Conservation (phyloP, 345 rosid species). For the Mangifera indica region DNA sequence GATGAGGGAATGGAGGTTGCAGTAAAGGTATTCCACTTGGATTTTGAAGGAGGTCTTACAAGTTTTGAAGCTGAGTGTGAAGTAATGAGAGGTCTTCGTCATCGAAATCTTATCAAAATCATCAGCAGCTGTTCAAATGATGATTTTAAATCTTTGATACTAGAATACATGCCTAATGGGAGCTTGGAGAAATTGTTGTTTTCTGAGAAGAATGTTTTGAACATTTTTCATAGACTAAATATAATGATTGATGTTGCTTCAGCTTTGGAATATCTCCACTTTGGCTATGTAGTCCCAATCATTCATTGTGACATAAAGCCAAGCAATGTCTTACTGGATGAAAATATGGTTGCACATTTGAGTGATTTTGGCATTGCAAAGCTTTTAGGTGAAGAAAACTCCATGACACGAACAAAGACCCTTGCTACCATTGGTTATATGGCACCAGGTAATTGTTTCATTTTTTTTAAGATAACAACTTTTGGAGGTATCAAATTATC, state of each 20-base stretch:
- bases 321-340: not conserved
- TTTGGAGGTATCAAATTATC: too few relatives aligned
- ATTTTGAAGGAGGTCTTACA: not conserved
- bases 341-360: not conserved
- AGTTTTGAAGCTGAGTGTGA: conserved; percentile 26
- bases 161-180: not conserved
- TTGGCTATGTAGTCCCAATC: not conserved
- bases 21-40: conserved; percentile 19
- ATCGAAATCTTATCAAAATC: conserved; percentile 18
- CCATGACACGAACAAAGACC: not conserved
- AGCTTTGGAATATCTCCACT: conserved; percentile 22
- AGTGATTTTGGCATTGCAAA: conserved; percentile 12
- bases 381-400: not conserved
- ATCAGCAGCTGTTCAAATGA: conserved; percentile 12
- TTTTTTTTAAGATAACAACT: not conserved
- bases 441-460: conserved; percentile 8
- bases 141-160: conserved; percentile 16
- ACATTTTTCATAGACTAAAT: not conserved
- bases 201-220: not conserved
- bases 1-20: conserved; percentile 18
- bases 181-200: conserved; percentile 13
- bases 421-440: conserved; percentile 15
- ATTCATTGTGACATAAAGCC: conserved; percentile 23
- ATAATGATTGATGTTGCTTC: conserved; percentile 24
- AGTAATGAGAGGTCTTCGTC: conserved; percentile 6